Evolutionary conservation across 208 protist genomes (phyloP).

Genomic region (Leishmania guyanensis): DNA sequence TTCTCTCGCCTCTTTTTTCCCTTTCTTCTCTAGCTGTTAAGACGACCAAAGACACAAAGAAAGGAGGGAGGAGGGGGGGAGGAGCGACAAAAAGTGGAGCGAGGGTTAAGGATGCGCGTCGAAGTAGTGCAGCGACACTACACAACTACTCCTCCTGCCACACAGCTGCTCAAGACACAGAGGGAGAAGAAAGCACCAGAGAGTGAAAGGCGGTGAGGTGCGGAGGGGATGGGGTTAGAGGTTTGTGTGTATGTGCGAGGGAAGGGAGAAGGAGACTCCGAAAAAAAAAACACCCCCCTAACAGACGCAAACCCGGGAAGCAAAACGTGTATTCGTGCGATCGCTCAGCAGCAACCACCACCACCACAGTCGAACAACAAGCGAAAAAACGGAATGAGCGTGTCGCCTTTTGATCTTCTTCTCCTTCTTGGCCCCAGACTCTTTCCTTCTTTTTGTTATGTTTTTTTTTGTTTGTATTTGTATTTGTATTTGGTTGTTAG

Average conservation of each 20-base stretch:
- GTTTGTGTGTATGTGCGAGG: not conserved
- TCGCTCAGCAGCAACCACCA: not conserved
- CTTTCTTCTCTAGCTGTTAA: not conserved
- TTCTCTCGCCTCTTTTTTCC: not conserved
- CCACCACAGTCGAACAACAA: not conserved
- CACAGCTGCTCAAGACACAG: not conserved
- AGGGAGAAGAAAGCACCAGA: not conserved
- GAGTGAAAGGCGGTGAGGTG: not conserved
- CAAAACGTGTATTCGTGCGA: not conserved
- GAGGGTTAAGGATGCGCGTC: not conserved
- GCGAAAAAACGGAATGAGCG: not conserved
- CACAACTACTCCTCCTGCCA: not conserved
- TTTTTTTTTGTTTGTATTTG: not conserved
- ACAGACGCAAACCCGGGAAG: not conserved
- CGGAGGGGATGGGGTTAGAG: not conserved
- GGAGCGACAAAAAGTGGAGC: not conserved
- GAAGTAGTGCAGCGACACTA: not conserved
- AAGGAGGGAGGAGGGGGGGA: not conserved
- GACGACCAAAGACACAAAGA: constrained; percentile 15
- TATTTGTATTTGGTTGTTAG: not conserved
- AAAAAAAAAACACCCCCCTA: not conserved
- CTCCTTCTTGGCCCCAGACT: not conserved
- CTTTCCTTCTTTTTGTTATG: not conserved
- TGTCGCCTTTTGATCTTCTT: not conserved
- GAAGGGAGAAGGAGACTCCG: not conserved